Evolutionary conservation across 164 flowering plant species (phyloP), one percentile per base, ranked within the genome.

Genomic region (Brasenia schreberi): DNA sequence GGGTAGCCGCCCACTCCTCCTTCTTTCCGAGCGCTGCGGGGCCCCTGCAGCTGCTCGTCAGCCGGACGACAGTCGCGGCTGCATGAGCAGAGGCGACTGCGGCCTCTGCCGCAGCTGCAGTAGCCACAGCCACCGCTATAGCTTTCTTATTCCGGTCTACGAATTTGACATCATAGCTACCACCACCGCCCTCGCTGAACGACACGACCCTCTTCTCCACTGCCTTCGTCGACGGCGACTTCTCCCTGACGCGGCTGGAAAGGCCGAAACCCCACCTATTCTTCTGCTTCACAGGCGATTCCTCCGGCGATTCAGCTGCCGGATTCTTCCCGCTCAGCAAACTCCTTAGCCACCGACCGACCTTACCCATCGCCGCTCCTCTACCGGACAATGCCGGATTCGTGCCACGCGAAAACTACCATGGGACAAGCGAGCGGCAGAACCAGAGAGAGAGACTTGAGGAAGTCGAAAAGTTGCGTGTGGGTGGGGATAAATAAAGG

Each of bases 101-200:
- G 0, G 92, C 97, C 75, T 91, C 94, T 1, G 96, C 92, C 6
- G 83, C 95, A 0, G 92, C 93, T 0, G 93, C 96, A 0, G 97
- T 87, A 5, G 97, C 97, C 0, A 93, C 87, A 0, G 97, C 97
- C 6, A 90, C 97, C 0, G 92, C 95, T 62, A 91, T 84, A 43
- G 97, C 97, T 67, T 89, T 96, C 78, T 81, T 86, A 77, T 81
- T 82, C 33, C 42, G 77, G 19, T 44, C 70, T 42, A 61, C 65
- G 14, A 63, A 74, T 11, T 44, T 27, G 53, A 63, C 42, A 33
- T 33, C 39, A 33, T 33, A 33, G 39, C 39, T 33, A 33, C 39
- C 39, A 1, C 39, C 39, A 5, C 69, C 33, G 16, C 64, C 61
- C 19, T 70, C 73, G 33, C 69, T 59, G 43, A 63, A 71, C 0